A percentile compares a stretch with the other conserved stretches of the same genome.
Evolutionary conservation across 2,329 filamentous ascomycete species (phyloP).

Genomic region (Mycogone perniciosa): DNA sequence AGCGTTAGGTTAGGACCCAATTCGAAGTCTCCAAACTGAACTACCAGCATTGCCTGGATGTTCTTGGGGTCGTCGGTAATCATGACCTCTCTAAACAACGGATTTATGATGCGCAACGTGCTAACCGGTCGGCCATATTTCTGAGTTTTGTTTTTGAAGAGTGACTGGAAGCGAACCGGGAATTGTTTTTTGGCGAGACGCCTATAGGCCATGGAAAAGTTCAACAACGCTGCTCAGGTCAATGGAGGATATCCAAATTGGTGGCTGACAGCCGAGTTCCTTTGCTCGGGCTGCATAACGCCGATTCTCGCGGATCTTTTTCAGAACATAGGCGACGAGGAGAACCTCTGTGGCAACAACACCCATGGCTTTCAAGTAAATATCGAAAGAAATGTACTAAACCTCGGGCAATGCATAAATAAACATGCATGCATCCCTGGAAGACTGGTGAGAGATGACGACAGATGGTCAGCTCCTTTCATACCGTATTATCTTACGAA

Average conservation of each 20-base stretch:
- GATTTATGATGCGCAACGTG: slow-evolving; percentile 14
- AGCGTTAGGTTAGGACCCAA: slow-evolving; percentile 20
- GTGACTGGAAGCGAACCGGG: slow-evolving; percentile 11
- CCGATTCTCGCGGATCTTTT: slow-evolving; percentile 4
- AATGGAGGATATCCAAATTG: slow-evolving; percentile 3
- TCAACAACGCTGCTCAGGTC: slow-evolving; percentile 16
- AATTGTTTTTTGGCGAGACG: slow-evolving; percentile 16
- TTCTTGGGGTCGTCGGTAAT: slow-evolving; percentile 22
- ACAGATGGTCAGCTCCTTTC: too few relatives aligned
- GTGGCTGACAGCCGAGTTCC: slow-evolving; percentile 17
- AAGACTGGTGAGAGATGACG: too few relatives aligned
- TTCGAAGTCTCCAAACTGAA: slow-evolving; percentile 22
- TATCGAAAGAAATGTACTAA: background rate
- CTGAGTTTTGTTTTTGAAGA: background rate
- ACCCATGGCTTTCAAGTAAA: slow-evolving; percentile 2
- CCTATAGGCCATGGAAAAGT: slow-evolving; percentile 9
- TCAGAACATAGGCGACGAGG: slow-evolving; percentile 11
- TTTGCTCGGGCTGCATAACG: slow-evolving; percentile 11
- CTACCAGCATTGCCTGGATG: slow-evolving; percentile 23
- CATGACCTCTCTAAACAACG: slow-evolving; percentile 17
- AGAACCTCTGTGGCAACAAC: slow-evolving; percentile 6
- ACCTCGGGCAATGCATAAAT: too few relatives aligned
- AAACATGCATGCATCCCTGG: too few relatives aligned
- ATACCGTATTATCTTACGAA: too few relatives aligned
- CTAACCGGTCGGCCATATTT: slow-evolving; percentile 15